phyloP scores from a whole-genome alignment of 2,329 filamentous ascomycete species.

The Magnaporthiopsis incrustans region DNA sequence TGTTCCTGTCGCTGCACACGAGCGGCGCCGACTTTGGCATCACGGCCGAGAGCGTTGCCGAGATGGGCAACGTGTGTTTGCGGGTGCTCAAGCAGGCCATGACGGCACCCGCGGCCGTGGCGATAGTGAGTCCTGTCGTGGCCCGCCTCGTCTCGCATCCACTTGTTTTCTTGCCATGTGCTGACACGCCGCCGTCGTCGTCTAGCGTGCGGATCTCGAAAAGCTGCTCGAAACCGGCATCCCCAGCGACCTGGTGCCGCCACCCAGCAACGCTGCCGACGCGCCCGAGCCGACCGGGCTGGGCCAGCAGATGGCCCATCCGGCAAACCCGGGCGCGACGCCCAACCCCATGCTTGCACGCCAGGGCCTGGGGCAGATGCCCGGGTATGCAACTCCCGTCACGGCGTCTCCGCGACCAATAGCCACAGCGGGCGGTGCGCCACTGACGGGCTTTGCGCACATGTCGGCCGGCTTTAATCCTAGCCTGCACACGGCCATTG shows the following conservation, averaged over 20 bases:
- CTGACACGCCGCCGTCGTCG: neutral
- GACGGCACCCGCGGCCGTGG: conserved; percentile 40
- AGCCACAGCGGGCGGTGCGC: too few relatives aligned
- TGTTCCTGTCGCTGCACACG: conserved; percentile 42
- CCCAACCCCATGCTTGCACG: too few relatives aligned
- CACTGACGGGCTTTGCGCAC: too few relatives aligned
- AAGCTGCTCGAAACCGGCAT: conserved; percentile 40
- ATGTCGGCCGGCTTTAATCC: too few relatives aligned
- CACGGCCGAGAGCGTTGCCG: conserved; percentile 35
- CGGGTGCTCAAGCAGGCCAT: conserved; percentile 43
- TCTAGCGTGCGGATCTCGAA: conserved; percentile 36
- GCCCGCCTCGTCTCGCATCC: neutral
- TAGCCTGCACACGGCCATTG: too few relatives aligned
- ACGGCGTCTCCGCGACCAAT: too few relatives aligned
- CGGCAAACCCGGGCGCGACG: too few relatives aligned
- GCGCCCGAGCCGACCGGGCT: conserved; percentile 8
- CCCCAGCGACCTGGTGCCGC: conserved; percentile 20
- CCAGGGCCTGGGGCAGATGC: too few relatives aligned
- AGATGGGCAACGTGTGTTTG: conserved; percentile 42
- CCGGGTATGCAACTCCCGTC: too few relatives aligned
- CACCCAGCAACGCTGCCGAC: conserved; percentile 16
- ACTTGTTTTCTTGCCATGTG: neutral
- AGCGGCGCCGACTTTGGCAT: conserved; percentile 34
- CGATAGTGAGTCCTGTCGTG: conserved; percentile 29
- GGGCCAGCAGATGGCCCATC: too few relatives aligned